These are phyloP conservation scores for Rhizodiscina lignyota DNA, from an alignment of 495 filamentous ascomycete species.

Conservation along the genomic window DNA sequence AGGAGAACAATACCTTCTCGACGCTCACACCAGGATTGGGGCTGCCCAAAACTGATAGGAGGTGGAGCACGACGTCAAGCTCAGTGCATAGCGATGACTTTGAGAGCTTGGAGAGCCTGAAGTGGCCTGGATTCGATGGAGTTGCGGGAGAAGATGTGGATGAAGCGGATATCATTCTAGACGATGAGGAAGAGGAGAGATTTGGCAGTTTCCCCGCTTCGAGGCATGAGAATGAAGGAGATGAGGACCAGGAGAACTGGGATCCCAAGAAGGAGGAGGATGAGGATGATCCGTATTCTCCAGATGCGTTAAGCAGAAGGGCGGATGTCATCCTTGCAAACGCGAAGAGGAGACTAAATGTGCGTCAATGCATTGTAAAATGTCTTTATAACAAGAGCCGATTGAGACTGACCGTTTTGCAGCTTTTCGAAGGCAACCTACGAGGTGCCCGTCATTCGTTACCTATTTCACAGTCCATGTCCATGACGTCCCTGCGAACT, in stretches of 20 bases:
- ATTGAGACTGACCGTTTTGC: constrained; percentile 8
- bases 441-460: constrained; percentile 62
- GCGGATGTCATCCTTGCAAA: constrained; percentile 82
- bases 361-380: constrained; percentile 33
- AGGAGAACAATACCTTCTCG: background rate
- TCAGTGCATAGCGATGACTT: constrained; percentile 18
- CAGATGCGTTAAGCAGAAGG: constrained; percentile 57
- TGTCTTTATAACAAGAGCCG: background rate
- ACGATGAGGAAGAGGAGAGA: constrained; percentile 6
- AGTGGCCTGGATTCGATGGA: constrained; percentile 14
- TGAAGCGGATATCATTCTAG: constrained; percentile 11
- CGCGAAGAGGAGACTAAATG: constrained; percentile 73
- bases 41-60: constrained; percentile 1
- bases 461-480: constrained; percentile 6
- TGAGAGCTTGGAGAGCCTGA: constrained; percentile 14
- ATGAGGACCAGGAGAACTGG: constrained; percentile 14
- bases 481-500: background rate
- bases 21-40: background rate
- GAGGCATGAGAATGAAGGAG: constrained; percentile 5
- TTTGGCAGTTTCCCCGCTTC: background rate
- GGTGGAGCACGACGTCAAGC: constrained; percentile 10
- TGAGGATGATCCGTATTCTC: constrained; percentile 39
- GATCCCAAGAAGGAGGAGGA: constrained; percentile 8
- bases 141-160: constrained; percentile 4
- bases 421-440: constrained; percentile 89